Evolutionary conservation across 495 filamentous ascomycete genomes (phyloP), one percentile per base, ranked within the genome.

Genomic region (Neurospora sp.): DNA sequence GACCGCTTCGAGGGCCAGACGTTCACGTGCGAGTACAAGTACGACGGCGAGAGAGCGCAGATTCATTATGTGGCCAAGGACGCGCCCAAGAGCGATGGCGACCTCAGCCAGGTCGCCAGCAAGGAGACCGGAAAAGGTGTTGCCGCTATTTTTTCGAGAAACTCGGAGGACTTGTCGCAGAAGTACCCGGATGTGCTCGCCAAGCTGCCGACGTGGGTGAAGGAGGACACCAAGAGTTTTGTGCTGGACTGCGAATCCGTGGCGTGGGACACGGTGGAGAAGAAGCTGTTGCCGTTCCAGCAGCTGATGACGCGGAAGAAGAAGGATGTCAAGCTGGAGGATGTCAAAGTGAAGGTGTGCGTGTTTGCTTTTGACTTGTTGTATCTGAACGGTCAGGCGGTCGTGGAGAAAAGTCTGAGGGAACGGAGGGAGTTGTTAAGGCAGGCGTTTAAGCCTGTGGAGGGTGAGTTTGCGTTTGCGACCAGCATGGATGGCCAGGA

Each of bases 11-110:
- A 98, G 83, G 90, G 92, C 42, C 94, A 96, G 79, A 91, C 92
- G 7, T 99, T 98, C 76, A 98, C 96, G 19, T 99, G 96, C 83
- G 96, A 99, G 78, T 99, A 97, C 85, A 99, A 99, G 78, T 99
- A 99, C 77, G 96, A 99, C 77, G 96, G 96, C 37, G 96, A 99
- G 81, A 86, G 96, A 78, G 95, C 96, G 19, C 96, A 99, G 82
- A 98, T 99, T 66, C 96, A 99, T 80, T 99, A 94, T 74, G 94
- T 99, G 43, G 90, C 96, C 3, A 92, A 97, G 59, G 91, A 95
- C 72, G 54, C 28, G 54, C 54, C 54, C 28, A 66, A 66, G 28
- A 87, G 92, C 10, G 84, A 86, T 3, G 83, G 91, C 17, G 86
- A 93, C 48, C 81, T 83, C 70, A 69, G 71, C 45, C 78, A 36